These are phyloP conservation scores for Pisolithus orientalis DNA, from an alignment of 768 basidiomycete genomes.

Conservation along the genomic window DNA sequence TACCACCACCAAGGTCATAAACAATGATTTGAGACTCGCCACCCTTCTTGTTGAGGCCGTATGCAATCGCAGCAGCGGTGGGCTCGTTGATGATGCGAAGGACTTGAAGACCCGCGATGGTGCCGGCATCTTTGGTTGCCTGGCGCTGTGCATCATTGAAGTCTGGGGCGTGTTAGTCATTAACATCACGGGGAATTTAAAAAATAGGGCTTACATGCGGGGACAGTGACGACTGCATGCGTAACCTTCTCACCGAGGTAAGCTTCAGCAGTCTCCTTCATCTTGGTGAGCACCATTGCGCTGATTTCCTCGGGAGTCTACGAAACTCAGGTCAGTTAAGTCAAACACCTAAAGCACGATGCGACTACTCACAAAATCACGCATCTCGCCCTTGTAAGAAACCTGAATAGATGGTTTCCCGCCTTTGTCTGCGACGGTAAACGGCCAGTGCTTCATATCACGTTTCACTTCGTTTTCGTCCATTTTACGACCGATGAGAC, in stretches of 20 bases:
- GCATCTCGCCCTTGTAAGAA: background rate
- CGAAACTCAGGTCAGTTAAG: constrained; percentile 55
- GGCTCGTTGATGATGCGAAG: constrained; percentile 46
- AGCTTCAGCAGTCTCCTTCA: constrained; percentile 46
- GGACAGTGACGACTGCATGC: constrained; percentile 83
- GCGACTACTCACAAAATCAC: background rate
- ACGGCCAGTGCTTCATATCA: background rate
- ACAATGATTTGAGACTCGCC: constrained; percentile 65
- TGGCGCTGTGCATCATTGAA: constrained; percentile 44
- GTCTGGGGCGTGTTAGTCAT: constrained; percentile 5
- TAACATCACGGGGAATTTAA: too few relatives aligned
- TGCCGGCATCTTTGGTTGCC: constrained; percentile 41
- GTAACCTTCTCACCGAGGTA: constrained; percentile 52
- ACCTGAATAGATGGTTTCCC: background rate
- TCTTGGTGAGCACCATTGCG: background rate
- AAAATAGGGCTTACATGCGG: constrained; percentile 42
- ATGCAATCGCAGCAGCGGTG: constrained; percentile 43
- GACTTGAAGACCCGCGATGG: constrained; percentile 40
- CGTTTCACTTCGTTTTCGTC: background rate
- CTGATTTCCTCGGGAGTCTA: constrained; percentile 52
- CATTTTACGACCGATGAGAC: background rate
- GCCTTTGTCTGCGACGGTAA: background rate
- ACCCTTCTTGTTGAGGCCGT: constrained; percentile 39
- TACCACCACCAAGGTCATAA: constrained; percentile 43
- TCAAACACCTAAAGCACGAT: background rate